Percentiles rank a stretch among this genome's conserved stretches.
Evolutionary conservation across 345 rosid species (phyloP).

Genomic region (Schrenkiella parvula): DNA sequence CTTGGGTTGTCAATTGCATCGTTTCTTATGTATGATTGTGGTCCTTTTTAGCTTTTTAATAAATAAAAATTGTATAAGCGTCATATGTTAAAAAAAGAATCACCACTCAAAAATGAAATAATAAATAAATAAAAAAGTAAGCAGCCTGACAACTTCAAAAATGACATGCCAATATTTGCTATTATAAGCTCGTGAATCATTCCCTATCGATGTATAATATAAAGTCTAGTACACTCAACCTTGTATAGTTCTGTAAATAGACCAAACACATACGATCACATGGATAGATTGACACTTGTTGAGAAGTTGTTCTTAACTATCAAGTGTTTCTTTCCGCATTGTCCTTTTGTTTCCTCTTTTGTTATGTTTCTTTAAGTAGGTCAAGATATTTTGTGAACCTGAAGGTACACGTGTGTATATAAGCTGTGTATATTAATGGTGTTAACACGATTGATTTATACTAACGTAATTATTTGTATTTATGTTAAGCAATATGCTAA

Average conservation of each 20-base stretch:
- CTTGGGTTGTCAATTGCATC: conserved; percentile 28
- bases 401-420: not conserved
- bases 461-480: too few relatives aligned
- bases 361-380: conserved; percentile 4
- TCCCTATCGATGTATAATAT: not conserved
- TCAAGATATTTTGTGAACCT: not conserved
- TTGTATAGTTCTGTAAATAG: conserved; percentile 26
- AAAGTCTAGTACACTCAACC: conserved; percentile 5
- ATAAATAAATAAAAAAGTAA: not conserved
- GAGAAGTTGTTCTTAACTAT: conserved; percentile 20
- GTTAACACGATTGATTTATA: too few relatives aligned
- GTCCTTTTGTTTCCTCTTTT: conserved; percentile 28
- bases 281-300: conserved; percentile 17
- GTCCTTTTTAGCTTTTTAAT: conserved; percentile 18
- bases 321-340: not conserved
- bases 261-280: conserved; percentile 14
- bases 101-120: conserved; percentile 15
- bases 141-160: conserved; percentile 27
- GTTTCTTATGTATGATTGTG: conserved; percentile 22
- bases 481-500: too few relatives aligned
- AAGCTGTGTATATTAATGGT: too few relatives aligned
- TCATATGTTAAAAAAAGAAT: not conserved
- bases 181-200: conserved; percentile 32
- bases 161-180: conserved; percentile 29
- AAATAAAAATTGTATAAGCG: not conserved